These are phyloP conservation scores for Boletus insuetus DNA, from an alignment of 768 basidiomycete species.

Conservation along the genomic window DNA sequence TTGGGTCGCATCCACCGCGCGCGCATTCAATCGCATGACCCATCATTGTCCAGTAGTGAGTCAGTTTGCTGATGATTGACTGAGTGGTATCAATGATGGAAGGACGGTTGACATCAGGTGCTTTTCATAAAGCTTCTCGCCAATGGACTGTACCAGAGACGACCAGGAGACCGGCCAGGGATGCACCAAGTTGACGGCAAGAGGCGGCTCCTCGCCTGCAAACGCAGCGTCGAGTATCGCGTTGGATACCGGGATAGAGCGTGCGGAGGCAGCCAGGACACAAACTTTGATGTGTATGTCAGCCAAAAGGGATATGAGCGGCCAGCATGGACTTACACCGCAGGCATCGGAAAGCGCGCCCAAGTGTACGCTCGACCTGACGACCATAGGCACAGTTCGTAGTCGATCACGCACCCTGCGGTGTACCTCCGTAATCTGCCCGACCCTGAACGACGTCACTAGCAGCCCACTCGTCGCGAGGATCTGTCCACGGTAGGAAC, in stretches of 20 bases:
- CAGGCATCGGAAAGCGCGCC: conserved; percentile 29
- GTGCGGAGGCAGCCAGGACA: conserved; percentile 32
- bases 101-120: conserved; percentile 14
- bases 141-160: conserved; percentile 24
- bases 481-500: conserved; percentile 15
- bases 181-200: conserved; percentile 34
- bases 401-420: conserved; percentile 37
- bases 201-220: conserved; percentile 10
- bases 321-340: conserved; percentile 20
- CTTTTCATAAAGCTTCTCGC: conserved; percentile 11
- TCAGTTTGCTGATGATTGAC: too few relatives aligned
- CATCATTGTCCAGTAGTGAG: too few relatives aligned
- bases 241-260: conserved; percentile 15
- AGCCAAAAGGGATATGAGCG: too few relatives aligned
- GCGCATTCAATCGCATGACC: too few relatives aligned
- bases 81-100: conserved; percentile 22
- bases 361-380: conserved; percentile 33
- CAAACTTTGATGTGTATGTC: conserved; percentile 17
- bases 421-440: conserved; percentile 32
- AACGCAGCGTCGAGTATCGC: conserved; percentile 31
- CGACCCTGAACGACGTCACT: conserved; percentile 34
- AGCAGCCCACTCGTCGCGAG: conserved; percentile 32
- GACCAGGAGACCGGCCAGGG: conserved; percentile 31
- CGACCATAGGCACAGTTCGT: conserved; percentile 37
- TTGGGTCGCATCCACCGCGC: too few relatives aligned